Base-by-base conservation (phyloP, 495 filamentous ascomycete genomes). In the Evansstolkia leycettana region DNA sequence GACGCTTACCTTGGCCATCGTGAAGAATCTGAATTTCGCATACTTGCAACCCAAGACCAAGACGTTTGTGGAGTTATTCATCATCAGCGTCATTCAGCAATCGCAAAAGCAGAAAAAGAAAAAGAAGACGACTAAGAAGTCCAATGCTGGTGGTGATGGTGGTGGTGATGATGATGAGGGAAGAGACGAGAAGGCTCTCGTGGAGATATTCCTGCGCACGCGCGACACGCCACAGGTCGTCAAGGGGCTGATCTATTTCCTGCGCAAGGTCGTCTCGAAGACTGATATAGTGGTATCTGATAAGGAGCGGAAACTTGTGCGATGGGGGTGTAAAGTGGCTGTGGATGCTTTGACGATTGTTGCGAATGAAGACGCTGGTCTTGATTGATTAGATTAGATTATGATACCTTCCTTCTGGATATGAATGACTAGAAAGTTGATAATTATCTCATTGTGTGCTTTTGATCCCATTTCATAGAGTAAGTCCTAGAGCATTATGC, bases 1-100 rank as follows among this genome's bases (percentile, higher is more conserved):
- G 2, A 68, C 59, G 1, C 53, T 95, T 14, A 64, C 63, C 3
- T 52, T 98, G 10, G 59, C 63, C 0, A 64, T 81, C 19, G 53
- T 95, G 28, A 94, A 80, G 56, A 77, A 71, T 23, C 75, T 94
- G 28, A 86, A 89, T 42, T 72, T 89, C 28, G 64, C 76, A 9
- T 84, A 81, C 47, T 62, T 94, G 13, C 82, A 88, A 45, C 56
- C 68, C 3, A 84, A 82, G 57, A 82, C 82, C 0, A 76, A 74
- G 38, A 75, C 67, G 1, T 89, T 94, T 43, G 62, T 85, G 18
- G 87, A 94, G 53, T 50, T 92, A 1, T 48, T 94, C 50, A 60
- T 95, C 15, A 78, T 88, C 43, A 83, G 75, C 6, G 47, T 81
- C 13, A 71, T 93, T 13, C 68, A 82, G 24, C 73, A 80, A 38